These are phyloP conservation scores for Lepidium sativum DNA, from an alignment of 345 rosid species.

Conservation along the genomic window DNA sequence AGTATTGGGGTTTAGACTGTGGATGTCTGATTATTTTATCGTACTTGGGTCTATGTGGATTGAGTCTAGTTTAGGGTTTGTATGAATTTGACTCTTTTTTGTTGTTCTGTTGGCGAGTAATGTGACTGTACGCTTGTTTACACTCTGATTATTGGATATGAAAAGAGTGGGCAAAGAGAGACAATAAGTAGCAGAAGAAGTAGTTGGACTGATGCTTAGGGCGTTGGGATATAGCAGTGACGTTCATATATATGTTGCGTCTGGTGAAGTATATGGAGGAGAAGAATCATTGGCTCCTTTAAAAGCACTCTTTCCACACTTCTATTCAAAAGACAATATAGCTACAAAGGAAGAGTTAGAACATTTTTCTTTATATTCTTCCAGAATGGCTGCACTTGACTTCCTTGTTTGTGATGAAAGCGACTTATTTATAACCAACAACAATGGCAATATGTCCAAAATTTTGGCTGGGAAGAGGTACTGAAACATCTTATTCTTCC, in stretches of 20 bases:
- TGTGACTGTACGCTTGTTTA: background rate
- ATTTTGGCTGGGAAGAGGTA: constrained; percentile 94
- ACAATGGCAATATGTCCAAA: constrained; percentile 96
- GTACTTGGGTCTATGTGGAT: background rate
- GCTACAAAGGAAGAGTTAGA: no score
- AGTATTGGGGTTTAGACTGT: background rate
- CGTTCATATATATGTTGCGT: no score
- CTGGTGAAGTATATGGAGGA: no score
- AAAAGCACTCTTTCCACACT: no score
- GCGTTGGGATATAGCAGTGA: no score
- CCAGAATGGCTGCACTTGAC: no score
- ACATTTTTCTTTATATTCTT: no score
- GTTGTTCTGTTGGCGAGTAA: background rate
- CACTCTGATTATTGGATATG: constrained; percentile 26
- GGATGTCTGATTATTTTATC: background rate
- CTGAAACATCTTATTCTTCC: constrained; percentile 4
- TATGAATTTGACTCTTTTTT: background rate
- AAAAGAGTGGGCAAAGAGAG: constrained; percentile 26
- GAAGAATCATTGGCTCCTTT: no score
- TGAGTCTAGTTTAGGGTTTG: background rate
- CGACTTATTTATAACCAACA: constrained; percentile 91
- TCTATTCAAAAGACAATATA: no score
- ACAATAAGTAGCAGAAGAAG: no score
- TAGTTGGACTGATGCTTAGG: no score
- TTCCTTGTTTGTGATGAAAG: no score